A percentile compares a stretch with the other conserved stretches of the same genome.
Conservation (phyloP, 176 grass and related monocot genomes). For the Melocanna baccifera region DNA sequence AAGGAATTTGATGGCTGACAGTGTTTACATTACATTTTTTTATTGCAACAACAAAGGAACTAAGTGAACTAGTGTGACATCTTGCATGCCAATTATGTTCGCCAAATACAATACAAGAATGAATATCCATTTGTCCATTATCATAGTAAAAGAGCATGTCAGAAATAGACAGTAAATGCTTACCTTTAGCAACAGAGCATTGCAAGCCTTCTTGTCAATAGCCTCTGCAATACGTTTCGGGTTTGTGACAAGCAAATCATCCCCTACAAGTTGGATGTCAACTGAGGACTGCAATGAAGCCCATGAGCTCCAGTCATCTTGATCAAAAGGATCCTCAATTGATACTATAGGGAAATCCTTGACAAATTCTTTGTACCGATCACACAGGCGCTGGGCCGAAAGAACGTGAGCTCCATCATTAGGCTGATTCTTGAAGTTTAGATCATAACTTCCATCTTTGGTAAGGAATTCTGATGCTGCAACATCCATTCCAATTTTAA, state of each 20-base stretch:
- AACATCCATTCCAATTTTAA: constrained; percentile 99
- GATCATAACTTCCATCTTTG: constrained; percentile 80
- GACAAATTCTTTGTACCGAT: constrained; percentile 80
- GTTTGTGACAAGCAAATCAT: constrained; percentile 97
- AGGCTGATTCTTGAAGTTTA: constrained; percentile 95
- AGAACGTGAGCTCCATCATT: constrained; percentile 75
- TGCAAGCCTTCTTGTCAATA: constrained; percentile 87
- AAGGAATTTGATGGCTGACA: not conserved
- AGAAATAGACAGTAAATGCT: constrained; percentile 12
- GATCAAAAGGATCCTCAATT: constrained; percentile 98
- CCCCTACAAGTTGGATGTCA: constrained; percentile 90
- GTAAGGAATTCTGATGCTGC: constrained; percentile 95
- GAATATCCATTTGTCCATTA: not conserved
- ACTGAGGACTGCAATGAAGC: constrained; percentile 71
- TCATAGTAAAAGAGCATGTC: not conserved
- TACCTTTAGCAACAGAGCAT: constrained; percentile 89
- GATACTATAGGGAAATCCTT: constrained; percentile 97
- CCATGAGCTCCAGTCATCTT: constrained; percentile 97
- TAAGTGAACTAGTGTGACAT: not conserved
- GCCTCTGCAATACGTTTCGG: constrained; percentile 87
- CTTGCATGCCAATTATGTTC: not conserved
- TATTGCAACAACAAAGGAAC: not conserved
- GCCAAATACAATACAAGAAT: not conserved
- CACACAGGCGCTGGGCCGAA: constrained; percentile 56
- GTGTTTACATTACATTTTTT: not conserved